These are phyloP conservation scores for Protomyces arabidopsidicola DNA, from an alignment of 1,139 yeast genomes.

Conservation along the genomic window DNA sequence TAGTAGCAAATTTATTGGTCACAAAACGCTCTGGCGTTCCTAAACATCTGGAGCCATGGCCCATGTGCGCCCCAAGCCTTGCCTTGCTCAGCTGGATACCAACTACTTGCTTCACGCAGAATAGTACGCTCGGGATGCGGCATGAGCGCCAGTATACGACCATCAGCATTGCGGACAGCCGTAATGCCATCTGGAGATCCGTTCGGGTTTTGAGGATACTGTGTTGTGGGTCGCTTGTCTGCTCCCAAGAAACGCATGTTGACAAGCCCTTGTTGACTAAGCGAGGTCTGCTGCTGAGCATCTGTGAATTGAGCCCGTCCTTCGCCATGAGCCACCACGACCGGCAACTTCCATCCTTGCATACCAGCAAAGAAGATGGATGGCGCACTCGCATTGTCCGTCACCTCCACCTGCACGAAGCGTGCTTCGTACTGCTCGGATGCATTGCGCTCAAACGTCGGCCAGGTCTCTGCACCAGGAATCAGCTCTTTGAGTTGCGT, in stretches of 20 bases:
- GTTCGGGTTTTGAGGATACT: conserved; percentile 91
- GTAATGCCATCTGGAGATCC: conserved; percentile 93
- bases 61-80: conserved; percentile 66
- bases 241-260: conserved; percentile 83
- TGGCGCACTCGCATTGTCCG: conserved; percentile 51
- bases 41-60: conserved; percentile 93
- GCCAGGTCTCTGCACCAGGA: conserved; percentile 97
- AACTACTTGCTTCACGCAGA: conserved; percentile 82
- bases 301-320: conserved; percentile 74
- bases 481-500: conserved; percentile 81
- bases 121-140: conserved; percentile 98
- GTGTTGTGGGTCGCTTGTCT: conserved; percentile 75
- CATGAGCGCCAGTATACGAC: conserved; percentile 97
- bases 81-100: conserved; percentile 72
- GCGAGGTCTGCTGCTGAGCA: conserved; percentile 46
- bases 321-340: conserved; percentile 98
- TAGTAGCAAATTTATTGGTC: not conserved
- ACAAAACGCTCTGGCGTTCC: conserved; percentile 81
- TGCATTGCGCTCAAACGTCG: conserved; percentile 82
- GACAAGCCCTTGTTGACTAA: conserved; percentile 47
- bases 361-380: conserved; percentile 80
- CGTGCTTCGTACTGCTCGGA: conserved; percentile 98
- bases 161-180: conserved; percentile 83
- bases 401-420: conserved; percentile 79
- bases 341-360: conserved; percentile 89